These are phyloP conservation scores for Talaromyces ruber DNA, from an alignment of 495 filamentous ascomycete genomes.

Conservation along the genomic window DNA sequence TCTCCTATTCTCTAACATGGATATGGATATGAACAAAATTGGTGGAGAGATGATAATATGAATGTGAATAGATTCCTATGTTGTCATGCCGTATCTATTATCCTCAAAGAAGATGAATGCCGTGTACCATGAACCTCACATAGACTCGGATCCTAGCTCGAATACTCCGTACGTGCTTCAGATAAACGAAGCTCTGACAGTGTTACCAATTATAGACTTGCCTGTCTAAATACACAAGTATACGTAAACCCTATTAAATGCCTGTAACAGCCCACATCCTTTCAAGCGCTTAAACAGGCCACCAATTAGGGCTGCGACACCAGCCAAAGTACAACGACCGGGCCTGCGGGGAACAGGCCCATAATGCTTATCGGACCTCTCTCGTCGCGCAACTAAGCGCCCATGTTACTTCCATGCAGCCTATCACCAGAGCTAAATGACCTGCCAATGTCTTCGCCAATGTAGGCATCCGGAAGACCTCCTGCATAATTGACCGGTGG, in stretches of 20 bases:
- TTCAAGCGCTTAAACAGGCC: not conserved
- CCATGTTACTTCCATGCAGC: not conserved
- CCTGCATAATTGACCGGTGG: not conserved
- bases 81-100: not conserved
- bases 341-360: not conserved
- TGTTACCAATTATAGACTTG: not conserved
- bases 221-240: not conserved
- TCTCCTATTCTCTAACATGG: not conserved
- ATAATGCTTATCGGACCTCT: constrained; percentile 1
- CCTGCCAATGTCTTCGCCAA: not conserved
- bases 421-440: constrained; percentile 1
- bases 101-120: not conserved
- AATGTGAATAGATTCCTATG: constrained; percentile 3
- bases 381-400: not conserved
- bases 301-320: not conserved
- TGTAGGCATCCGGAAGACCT: not conserved
- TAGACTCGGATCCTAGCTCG: not conserved
- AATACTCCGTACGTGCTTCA: too few species aligned
- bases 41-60: not conserved
- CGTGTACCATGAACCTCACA: not conserved
- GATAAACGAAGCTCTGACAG: not conserved
- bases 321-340: not conserved
- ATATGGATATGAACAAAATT: constrained; percentile 5
- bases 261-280: not conserved
- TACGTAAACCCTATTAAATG: not conserved